Base-by-base conservation (phyloP, 2,329 filamentous ascomycete genomes). In the Sporothrix pallida region DNA sequence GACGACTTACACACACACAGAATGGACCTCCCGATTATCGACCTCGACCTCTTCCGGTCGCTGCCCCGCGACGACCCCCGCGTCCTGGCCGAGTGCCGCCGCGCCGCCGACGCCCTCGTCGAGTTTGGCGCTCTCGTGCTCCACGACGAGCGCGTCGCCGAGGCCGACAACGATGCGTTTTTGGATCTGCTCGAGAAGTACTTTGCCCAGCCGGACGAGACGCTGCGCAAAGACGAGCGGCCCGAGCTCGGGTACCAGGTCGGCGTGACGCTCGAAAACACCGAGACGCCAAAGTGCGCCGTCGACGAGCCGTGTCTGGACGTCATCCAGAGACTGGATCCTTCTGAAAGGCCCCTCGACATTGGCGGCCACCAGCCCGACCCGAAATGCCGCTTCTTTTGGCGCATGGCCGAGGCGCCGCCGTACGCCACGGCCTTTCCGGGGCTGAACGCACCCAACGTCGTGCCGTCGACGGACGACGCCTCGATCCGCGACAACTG, bases 121-220 rank as follows among this genome's bases (percentile, higher is more conserved):
- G 85, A 86, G 17, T 89, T 88, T 80, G 88, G 88, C 74, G 88
- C 88, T 9, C 84, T 90, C 23, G 83, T 90, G 31, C 83, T 90
- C 63, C 88, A 88, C 81, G 88, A 90, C 81, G 86, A 86, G 70
- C 87, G 88, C 75, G 88, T 89, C 13, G 83, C 86, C 20, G 86
- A 87, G 77, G 77, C 81, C 2, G 86, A 88, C 80, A 90, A 90
- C 81, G 81, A 82, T 37, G 81, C 82, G 72, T 90, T 90, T 77
- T 85, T 90, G 73, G 87, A 90, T 79, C 83, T 90, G 52, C 84
- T 90, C n/a, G 88, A 90, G 80, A 87, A 89, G 82, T 90, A 90
- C 83, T 90, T 90, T 78, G 87, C 87, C 48, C 88, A 90, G 80
- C 85, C 87, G 17, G 48, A 26, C 17, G 83, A 79, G 9, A 79